These are phyloP conservation scores for Cercospora zeae-maydis DNA, from an alignment of 2,329 filamentous ascomycete genomes.

Conservation along the genomic window DNA sequence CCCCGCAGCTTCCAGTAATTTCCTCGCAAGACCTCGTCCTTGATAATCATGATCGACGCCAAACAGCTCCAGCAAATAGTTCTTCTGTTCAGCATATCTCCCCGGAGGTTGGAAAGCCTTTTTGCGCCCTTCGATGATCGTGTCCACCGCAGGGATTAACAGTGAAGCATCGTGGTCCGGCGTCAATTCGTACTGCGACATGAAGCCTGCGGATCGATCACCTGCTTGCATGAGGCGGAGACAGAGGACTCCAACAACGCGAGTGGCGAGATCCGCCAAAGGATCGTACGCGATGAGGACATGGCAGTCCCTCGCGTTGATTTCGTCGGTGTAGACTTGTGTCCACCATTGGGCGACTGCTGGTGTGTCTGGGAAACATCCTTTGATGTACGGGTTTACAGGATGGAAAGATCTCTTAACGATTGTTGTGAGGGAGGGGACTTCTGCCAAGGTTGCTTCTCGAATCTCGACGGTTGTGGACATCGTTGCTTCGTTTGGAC, in stretches of 20 bases:
- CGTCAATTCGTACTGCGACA: constrained; percentile 6
- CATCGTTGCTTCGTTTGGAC: neutral
- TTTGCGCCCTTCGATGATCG: constrained; percentile 8
- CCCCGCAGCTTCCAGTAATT: constrained; percentile 24
- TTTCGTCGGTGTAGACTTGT: constrained; percentile 21
- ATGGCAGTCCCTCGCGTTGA: constrained; percentile 16
- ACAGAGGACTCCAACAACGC: constrained; percentile 20
- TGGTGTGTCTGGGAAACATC: constrained; percentile 27
- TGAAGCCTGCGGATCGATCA: constrained; percentile 18
- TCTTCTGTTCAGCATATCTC: neutral
- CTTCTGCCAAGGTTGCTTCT: constrained; percentile 8
- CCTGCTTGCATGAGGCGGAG: constrained; percentile 20
- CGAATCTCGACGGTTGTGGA: neutral
- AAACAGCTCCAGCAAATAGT: constrained; percentile 25
- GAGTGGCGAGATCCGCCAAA: neutral
- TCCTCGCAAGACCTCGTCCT: constrained; percentile 23
- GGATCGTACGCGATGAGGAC: constrained; percentile 19
- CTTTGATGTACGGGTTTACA: constrained; percentile 25
- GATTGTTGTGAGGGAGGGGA: constrained; percentile 28
- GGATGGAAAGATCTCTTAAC: constrained; percentile 31
- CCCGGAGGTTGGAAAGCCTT: neutral
- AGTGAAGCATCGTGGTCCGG: constrained; percentile 23
- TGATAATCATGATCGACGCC: constrained; percentile 27
- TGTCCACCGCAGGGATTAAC: constrained; percentile 12
- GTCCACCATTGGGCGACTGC: constrained; percentile 24